Conservation (phyloP, 495 filamentous ascomycete species). For the Penicillium alfredii region DNA sequence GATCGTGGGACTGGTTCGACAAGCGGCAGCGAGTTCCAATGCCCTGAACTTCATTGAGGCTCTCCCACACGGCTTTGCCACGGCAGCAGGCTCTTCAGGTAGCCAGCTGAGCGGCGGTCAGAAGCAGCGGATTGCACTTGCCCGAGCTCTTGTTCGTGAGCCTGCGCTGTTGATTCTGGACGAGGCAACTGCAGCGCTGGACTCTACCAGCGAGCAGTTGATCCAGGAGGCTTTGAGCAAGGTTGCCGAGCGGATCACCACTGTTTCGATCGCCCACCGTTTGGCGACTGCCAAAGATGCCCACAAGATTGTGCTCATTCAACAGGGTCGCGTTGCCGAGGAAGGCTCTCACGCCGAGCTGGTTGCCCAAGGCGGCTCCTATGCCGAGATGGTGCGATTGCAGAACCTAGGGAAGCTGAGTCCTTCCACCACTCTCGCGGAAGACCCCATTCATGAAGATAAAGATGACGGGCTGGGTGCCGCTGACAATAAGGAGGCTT, state of each 20-base stretch:
- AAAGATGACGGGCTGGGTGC: neutral
- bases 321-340: conserved; percentile 20
- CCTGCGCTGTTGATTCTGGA: conserved; percentile 51
- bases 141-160: conserved; percentile 48
- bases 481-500: conserved; percentile 14
- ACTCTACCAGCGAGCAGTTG: conserved; percentile 47
- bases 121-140: conserved; percentile 70
- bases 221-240: conserved; percentile 42
- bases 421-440: neutral
- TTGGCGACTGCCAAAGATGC: conserved; percentile 27
- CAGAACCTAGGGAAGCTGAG: conserved; percentile 27
- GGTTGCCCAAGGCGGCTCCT: conserved; percentile 26
- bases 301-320: conserved; percentile 25
- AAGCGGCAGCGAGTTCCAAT: conserved; percentile 36
- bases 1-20: conserved; percentile 41
- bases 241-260: conserved; percentile 24
- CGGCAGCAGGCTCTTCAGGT: conserved; percentile 47
- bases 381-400: conserved; percentile 36
- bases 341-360: conserved; percentile 11
- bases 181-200: conserved; percentile 52
- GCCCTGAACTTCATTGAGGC: conserved; percentile 39
- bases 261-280: conserved; percentile 20
- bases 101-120: conserved; percentile 71
- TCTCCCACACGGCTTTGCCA: conserved; percentile 45
- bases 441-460: conserved; percentile 14